phyloP scores from a whole-genome alignment of 2,329 filamentous ascomycete species.

The Thermothelomyces thermophilus region DNA sequence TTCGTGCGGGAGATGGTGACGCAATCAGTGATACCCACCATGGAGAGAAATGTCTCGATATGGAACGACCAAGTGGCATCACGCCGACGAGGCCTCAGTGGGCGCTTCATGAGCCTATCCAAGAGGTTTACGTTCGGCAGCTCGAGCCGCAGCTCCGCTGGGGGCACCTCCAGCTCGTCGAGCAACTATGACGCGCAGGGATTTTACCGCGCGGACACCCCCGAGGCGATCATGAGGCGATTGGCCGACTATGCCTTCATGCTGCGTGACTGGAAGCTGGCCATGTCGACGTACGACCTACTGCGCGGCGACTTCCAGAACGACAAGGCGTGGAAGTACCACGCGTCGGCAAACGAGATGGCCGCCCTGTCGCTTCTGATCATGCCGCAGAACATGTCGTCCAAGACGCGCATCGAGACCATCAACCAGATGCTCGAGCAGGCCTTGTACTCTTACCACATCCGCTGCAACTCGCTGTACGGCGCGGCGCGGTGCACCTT shows the following conservation, averaged over 20 bases:
- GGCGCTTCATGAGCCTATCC: constrained; percentile 89
- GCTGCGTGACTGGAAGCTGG: constrained; percentile 91
- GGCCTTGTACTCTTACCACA: constrained; percentile 86
- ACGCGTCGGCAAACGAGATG: constrained; percentile 94
- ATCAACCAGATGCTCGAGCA: constrained; percentile 85
- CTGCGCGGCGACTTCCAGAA: constrained; percentile 83
- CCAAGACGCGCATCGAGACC: constrained; percentile 71
- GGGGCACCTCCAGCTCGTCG: constrained; percentile 42
- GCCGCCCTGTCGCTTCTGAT: constrained; percentile 77
- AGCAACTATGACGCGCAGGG: constrained; percentile 73
- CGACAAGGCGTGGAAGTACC: constrained; percentile 94
- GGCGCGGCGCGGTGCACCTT: constrained; percentile 72
- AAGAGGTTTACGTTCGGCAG: constrained; percentile 83
- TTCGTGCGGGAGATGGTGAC: constrained; percentile 94
- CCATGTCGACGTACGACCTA: constrained; percentile 86
- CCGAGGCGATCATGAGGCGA: constrained; percentile 88
- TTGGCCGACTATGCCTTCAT: constrained; percentile 94
- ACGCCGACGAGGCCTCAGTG: constrained; percentile 76
- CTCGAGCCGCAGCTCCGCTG: constrained; percentile 53
- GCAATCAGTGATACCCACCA: constrained; percentile 88
- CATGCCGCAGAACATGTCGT: constrained; percentile 61
- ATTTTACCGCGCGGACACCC: constrained; percentile 75
- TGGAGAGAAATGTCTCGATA: constrained; percentile 83
- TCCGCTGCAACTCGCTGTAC: constrained; percentile 71
- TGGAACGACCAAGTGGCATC: constrained; percentile 99